Conservation (phyloP, 805 yeast genomes). For the Metschnikowia kunwiensis region DNA sequence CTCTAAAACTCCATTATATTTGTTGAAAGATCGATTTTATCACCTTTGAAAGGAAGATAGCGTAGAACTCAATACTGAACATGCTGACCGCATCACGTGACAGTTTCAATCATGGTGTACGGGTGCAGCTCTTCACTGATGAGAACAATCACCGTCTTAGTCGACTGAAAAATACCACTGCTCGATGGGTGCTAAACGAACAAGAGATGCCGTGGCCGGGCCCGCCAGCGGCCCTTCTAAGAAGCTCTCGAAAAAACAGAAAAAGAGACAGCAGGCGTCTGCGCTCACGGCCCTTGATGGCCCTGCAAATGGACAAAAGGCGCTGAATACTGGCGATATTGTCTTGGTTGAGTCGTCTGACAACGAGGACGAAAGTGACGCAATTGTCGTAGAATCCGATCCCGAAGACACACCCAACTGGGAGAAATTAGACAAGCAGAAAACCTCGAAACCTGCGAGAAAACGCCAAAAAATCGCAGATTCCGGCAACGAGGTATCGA, state of each 20-base stretch:
- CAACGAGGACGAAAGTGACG: conserved; percentile 19
- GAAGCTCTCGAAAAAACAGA: conserved; percentile 3
- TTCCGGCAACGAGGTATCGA: conserved; percentile 35
- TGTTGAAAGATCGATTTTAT: no score
- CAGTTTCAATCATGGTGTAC: no score
- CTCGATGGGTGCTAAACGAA: conserved; percentile 13
- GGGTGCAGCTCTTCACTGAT: no score
- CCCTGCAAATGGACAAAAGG: neutral
- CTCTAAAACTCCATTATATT: no score
- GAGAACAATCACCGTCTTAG: no score
- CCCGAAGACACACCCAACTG: neutral
- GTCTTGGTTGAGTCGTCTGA: conserved; percentile 32
- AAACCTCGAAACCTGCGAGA: conserved; percentile 4
- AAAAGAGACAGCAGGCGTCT: no score
- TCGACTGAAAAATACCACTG: no score
- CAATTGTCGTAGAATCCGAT: conserved; percentile 24
- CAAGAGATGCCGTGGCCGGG: conserved; percentile 9
- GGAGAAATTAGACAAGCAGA: conserved; percentile 1
- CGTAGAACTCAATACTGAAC: no score
- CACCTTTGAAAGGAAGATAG: no score
- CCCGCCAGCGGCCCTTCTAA: no score
- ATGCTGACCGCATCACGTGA: no score
- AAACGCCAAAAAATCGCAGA: conserved; percentile 15
- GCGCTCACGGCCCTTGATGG: no score
- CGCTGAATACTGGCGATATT: conserved; percentile 18